Base-by-base conservation (phyloP, 345 rosid species). In the Brassica incana region DNA sequence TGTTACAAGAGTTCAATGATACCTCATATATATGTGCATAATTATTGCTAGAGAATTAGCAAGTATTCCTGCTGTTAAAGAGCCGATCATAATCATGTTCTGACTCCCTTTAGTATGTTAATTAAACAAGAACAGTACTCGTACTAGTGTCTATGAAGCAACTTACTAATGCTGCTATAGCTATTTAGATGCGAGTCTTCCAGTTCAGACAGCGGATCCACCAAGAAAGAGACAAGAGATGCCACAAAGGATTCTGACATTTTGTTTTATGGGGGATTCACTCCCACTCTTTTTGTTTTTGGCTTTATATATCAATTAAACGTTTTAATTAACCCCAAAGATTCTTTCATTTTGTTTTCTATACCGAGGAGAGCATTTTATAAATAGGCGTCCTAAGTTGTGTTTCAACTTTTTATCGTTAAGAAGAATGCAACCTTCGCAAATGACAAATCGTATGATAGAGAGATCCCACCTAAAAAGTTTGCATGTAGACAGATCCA, bases 101-200 rank as follows among this genome's bases (percentile, higher is more conserved):
- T 33, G 38, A 11, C 33, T 54, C 40, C 20, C 38, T 56, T 52
- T 23, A 0, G 14, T 59, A 10, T 54, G 54, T 45, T 45, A 12
- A 14, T 12, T 45, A 45, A 45, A 45, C 15, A 45, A 40, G 8
- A 36, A 36, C 30, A 27, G 30, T 7, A 36, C 40, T 36, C 48
- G 3, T 38, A 8, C 45, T 6, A 3, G 8, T 11, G 72, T 32
- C 65, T 8, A 64, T 30, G 52, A 14, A 6, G 52, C 8, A 70
- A 83, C 91, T 79, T 85, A 92, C 99, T 87, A 92, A 48, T 82
- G 99, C 98, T 67, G 99, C 98, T 83, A 92, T 89, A 64, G 99
- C 98, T 83, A 92, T 89, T 30, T 84, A 87, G 71, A 89, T 81
- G 78, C 99, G 92, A 27, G 90, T 84, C 78, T 83, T 88, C 30